Evolutionary conservation across 345 rosid genomes (phyloP).

Genomic region (Garcia nutans): DNA sequence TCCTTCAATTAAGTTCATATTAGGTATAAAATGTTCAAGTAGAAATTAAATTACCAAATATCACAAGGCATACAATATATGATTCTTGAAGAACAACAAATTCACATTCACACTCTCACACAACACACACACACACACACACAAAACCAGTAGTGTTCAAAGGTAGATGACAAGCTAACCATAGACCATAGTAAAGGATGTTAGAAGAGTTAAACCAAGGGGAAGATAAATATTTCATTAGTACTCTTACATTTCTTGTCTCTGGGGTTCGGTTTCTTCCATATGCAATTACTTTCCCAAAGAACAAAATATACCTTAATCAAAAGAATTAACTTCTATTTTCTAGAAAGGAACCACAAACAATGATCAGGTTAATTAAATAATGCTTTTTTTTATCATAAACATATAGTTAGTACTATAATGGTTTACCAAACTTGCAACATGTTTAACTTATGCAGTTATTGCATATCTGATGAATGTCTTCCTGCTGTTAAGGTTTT

Average conservation of each 20-base stretch:
- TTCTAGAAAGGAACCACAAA: background rate
- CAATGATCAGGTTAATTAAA: background rate
- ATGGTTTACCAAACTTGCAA: background rate
- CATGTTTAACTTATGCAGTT: no score
- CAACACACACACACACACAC: background rate
- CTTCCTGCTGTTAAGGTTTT: no score
- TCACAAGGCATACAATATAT: background rate
- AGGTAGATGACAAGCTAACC: background rate
- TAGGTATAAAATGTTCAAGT: background rate
- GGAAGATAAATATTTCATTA: background rate
- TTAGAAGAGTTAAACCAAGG: background rate
- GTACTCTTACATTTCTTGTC: conserved; percentile 50
- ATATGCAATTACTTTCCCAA: conserved; percentile 48
- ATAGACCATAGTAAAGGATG: background rate
- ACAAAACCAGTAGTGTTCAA: background rate
- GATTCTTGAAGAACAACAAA: background rate
- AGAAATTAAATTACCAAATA: no score
- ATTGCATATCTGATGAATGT: no score
- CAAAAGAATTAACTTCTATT: background rate
- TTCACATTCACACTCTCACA: background rate
- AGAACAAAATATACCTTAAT: background rate
- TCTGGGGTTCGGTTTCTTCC: conserved; percentile 64
- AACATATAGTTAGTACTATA: background rate
- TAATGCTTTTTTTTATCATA: background rate
- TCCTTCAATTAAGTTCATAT: background rate